Conservation (phyloP, 345 rosid species). For the Pistacia integerrima region DNA sequence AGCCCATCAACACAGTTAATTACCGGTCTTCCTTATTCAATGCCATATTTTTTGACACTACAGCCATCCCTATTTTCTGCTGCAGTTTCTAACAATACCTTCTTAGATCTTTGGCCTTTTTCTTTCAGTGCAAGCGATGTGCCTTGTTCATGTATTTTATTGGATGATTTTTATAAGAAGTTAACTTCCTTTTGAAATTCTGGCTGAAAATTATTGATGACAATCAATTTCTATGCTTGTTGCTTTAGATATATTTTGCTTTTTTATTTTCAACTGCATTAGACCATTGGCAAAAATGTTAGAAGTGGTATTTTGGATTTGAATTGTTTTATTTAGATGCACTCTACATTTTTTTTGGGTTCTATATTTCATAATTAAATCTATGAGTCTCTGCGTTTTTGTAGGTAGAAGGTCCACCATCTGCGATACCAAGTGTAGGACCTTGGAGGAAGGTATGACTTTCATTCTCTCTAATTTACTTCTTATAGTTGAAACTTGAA, state of each 20-base stretch:
- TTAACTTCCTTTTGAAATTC: not conserved
- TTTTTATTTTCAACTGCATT: slow-evolving; percentile 1
- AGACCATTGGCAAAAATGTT: not conserved
- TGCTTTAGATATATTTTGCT: not conserved
- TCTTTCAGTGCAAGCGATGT: not conserved
- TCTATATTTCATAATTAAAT: not conserved
- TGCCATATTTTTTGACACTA: not conserved
- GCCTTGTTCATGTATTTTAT: not conserved
- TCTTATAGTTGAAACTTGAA: not conserved
- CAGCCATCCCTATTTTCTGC: not conserved
- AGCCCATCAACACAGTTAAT: not conserved
- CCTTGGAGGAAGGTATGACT: slow-evolving; percentile 92
- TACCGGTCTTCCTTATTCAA: not conserved
- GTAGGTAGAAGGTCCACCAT: slow-evolving; percentile 64
- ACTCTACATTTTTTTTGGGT: not conserved
- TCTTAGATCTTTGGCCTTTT: not conserved
- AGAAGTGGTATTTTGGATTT: not conserved
- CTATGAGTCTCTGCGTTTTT: slow-evolving; percentile 21
- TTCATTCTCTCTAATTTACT: not conserved
- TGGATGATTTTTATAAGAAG: not conserved
- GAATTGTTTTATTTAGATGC: slow-evolving; percentile 8
- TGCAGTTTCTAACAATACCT: not conserved
- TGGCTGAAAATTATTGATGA: not conserved
- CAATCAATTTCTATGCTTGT: not conserved
- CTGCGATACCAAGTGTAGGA: slow-evolving; percentile 74